Evolutionary conservation across 345 rosid species (phyloP).

Genomic region (Corchorus olitorius): DNA sequence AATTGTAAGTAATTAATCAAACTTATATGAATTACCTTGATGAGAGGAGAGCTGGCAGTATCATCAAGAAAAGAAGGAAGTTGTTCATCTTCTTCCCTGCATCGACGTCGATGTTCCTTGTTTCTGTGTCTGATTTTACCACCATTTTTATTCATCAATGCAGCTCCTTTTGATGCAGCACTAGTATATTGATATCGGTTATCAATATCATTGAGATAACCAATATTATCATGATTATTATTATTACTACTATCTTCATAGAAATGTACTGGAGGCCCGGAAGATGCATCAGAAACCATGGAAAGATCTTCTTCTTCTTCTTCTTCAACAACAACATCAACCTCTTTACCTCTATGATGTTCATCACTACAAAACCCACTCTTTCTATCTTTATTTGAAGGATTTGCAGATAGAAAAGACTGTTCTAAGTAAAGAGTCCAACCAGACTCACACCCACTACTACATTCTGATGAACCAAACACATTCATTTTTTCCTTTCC

Average conservation of each 20-base stretch:
- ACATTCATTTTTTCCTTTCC: conserved; percentile 38
- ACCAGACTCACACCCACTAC: conserved; percentile 95
- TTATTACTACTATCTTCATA: conserved; percentile 38
- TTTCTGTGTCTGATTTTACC: conserved; percentile 35
- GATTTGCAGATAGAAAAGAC: conserved; percentile 43
- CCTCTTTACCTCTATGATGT: conserved; percentile 25
- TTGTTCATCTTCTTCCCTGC: conserved; percentile 38
- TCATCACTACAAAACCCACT: conserved; percentile 17
- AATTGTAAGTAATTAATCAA: too few species aligned
- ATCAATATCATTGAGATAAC: conserved; percentile 24
- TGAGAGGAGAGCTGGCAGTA: conserved; percentile 84
- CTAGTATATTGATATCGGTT: conserved; percentile 17
- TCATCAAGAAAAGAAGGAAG: conserved; percentile 68
- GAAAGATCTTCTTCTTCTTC: conserved; percentile 82
- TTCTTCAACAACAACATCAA: conserved; percentile 19
- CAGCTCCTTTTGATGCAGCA: conserved; percentile 16
- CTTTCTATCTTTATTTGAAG: conserved; percentile 30
- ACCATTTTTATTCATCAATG: conserved; percentile 13
- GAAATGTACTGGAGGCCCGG: conserved; percentile 77
- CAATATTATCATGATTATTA: background rate
- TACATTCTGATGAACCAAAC: conserved; percentile 54
- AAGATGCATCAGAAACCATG: conserved; percentile 97
- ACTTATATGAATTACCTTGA: conserved; percentile 40
- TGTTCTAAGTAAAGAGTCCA: conserved; percentile 95
- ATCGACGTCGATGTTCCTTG: conserved; percentile 39